Evolutionary conservation across 2,329 filamentous ascomycete species (phyloP).

Genomic region (Hypoxylon sp.): DNA sequence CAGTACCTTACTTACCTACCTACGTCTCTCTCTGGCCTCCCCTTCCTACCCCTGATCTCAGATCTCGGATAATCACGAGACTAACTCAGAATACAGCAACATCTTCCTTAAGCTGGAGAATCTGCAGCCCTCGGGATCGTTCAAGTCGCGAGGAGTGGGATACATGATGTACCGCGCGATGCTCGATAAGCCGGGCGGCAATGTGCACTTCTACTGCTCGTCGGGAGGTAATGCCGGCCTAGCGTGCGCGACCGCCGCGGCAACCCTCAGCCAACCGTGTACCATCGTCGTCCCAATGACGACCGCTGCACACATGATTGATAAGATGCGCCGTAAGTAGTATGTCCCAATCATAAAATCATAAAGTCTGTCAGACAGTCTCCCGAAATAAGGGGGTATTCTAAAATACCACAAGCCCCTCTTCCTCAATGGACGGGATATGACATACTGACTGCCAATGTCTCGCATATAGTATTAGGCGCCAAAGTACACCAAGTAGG

Average conservation of each 20-base stretch:
- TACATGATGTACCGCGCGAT: conserved; percentile 71
- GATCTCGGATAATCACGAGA: neutral
- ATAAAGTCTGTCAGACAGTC: neutral
- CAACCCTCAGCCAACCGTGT: conserved; percentile 72
- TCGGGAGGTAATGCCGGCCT: conserved; percentile 89
- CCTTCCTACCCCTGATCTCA: neutral
- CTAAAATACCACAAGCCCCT: neutral
- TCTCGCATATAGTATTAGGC: conserved; percentile 65
- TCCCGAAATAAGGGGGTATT: neutral
- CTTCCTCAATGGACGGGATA: neutral
- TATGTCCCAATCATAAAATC: neutral
- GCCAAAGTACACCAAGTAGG: conserved; percentile 78
- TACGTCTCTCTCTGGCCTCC: neutral
- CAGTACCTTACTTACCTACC: conserved; percentile 49
- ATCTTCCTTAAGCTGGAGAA: conserved; percentile 90
- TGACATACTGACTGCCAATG: neutral
- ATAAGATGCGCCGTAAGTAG: conserved; percentile 70
- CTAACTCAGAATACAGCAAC: conserved; percentile 65
- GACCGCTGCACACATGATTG: conserved; percentile 78
- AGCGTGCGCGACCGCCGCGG: conserved; percentile 81
- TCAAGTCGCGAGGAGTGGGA: conserved; percentile 86
- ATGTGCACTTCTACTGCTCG: conserved; percentile 81
- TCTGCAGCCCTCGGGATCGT: conserved; percentile 86
- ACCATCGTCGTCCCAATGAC: conserved; percentile 81
- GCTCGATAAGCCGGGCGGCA: conserved; percentile 51